Base-by-base conservation (phyloP, 164 flowering plant species). In the Vitis rupestris region DNA sequence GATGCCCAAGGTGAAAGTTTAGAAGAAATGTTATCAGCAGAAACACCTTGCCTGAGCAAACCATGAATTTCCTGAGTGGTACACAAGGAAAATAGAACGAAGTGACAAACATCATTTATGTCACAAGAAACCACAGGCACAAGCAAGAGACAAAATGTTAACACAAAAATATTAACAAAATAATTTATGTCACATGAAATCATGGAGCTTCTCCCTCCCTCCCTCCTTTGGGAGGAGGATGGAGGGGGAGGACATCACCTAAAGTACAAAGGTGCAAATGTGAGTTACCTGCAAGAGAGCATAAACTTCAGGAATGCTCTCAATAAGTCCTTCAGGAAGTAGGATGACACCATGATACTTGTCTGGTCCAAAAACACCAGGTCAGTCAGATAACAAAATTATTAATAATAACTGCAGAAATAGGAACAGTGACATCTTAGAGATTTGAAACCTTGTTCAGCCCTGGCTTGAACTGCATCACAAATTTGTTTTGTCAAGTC, bases 1-100 rank as follows among this genome's bases (percentile, higher is more conserved):
- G 94, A 93, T 68, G 99, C 98, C 99, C 99, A 95, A 8, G 99
- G 99, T 70, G 99, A 95, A 62, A 95, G 87, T 64, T 91, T 93
- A 64, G 96, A 78, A 67, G 96, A 88, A 70, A 95, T 93, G 47
- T 82, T 89, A 55, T 87, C 91, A 75, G 72, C 75, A 65, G 88
- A 79, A 73, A 93, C 91, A 63, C 99, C 97, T 79, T 87, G 83
- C 74, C 84, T 76, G 70, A 84, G 91, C 72, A 95, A 83, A 57
- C 88, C 79, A 72, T 91, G 94, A 74, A 95, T 91, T 91, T 95
- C 99, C 99, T 95, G 86, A 16, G 19, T 37, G 44, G 50, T 8
- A 48, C 29, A 37, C 15, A 27, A 49, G 27, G 27, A 23, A 17
- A 14, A n/a, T 11, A 4, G 12, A 8, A 63, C 51, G 64, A 67